These are phyloP conservation scores for Tuber brumale DNA, from an alignment of 495 filamentous ascomycete genomes.

Conservation along the genomic window DNA sequence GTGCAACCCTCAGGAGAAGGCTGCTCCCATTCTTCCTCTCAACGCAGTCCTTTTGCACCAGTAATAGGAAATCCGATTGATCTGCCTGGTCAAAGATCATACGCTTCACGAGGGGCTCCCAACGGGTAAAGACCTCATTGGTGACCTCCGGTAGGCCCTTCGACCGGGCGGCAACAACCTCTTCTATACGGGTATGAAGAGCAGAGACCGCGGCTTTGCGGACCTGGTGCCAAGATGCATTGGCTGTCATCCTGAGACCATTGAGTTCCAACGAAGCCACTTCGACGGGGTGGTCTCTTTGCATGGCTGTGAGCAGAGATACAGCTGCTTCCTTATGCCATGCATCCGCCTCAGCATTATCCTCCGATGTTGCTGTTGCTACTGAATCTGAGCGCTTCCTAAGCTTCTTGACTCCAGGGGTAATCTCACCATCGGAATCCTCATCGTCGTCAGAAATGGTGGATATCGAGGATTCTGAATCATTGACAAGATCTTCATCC, in stretches of 20 bases:
- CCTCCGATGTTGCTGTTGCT: slow-evolving; percentile 49
- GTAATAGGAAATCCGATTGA: slow-evolving; percentile 77
- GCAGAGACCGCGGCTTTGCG: slow-evolving; percentile 77
- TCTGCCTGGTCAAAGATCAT: slow-evolving; percentile 55
- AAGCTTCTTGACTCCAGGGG: slow-evolving; percentile 33
- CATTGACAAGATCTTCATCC: slow-evolving; percentile 55
- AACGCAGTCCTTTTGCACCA: slow-evolving; percentile 71
- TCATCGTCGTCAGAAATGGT: slow-evolving; percentile 48
- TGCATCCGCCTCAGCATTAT: slow-evolving; percentile 54
- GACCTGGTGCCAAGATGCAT: slow-evolving; percentile 81
- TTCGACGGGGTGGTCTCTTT: slow-evolving; percentile 66
- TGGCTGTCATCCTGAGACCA: slow-evolving; percentile 75
- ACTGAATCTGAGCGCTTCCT: slow-evolving; percentile 26
- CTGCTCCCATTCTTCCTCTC: slow-evolving; percentile 51
- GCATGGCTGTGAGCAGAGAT: slow-evolving; percentile 76
- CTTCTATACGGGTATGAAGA: slow-evolving; percentile 71
- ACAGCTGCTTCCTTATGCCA: slow-evolving; percentile 85
- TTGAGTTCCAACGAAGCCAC: slow-evolving; percentile 85
- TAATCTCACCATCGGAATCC: slow-evolving; percentile 41
- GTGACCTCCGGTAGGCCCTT: slow-evolving; percentile 47
- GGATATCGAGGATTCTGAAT: slow-evolving; percentile 75
- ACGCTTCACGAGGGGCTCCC: slow-evolving; percentile 48
- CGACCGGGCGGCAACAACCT: slow-evolving; percentile 56
- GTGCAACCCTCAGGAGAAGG: slow-evolving; percentile 65
- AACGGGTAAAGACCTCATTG: slow-evolving; percentile 47